Percentiles rank a stretch among this genome's conserved stretches.
Evolutionary conservation across 139 green algal species (phyloP).

Genomic region (Micractinium conductrix): DNA sequence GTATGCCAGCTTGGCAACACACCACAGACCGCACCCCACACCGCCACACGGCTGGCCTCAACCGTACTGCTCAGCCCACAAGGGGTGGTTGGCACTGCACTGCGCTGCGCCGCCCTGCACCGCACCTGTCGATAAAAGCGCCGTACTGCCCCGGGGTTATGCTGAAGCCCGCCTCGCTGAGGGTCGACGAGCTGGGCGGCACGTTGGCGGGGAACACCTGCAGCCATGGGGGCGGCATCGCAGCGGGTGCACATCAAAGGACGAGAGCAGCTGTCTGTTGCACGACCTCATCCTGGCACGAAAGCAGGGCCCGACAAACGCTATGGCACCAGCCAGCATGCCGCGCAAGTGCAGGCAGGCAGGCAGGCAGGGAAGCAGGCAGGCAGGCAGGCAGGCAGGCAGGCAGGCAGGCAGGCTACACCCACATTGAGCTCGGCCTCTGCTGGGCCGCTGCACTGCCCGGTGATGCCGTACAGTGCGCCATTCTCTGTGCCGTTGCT

Average conservation of each 20-base stretch:
- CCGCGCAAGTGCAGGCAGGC: too few species aligned
- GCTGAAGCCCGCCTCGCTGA: not conserved
- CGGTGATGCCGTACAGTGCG: not conserved
- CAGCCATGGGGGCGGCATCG: too few species aligned
- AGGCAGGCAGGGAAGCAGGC: not conserved
- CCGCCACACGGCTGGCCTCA: too few species aligned
- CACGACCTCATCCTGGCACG: too few species aligned
- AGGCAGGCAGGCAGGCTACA: not conserved
- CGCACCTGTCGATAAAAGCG: not conserved
- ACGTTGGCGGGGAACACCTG: constrained; percentile 1
- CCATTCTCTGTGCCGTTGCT: not conserved
- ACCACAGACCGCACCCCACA: too few species aligned
- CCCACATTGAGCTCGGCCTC: not conserved
- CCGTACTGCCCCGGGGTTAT: not conserved
- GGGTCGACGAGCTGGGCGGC: not conserved
- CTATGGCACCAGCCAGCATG: too few species aligned
- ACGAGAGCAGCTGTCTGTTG: too few species aligned
- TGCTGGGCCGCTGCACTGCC: not conserved
- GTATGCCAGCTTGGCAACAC: too few species aligned
- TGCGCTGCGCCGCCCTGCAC: not conserved
- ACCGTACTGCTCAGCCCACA: too few species aligned
- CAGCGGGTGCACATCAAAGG: too few species aligned
- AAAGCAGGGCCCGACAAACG: too few species aligned
- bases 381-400: not conserved
- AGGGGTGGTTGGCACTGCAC: too few species aligned